Evolutionary conservation across 2,329 filamentous ascomycete genomes (phyloP), one percentile per base, ranked within the genome.

Genomic region (Seiridium cupressi): DNA sequence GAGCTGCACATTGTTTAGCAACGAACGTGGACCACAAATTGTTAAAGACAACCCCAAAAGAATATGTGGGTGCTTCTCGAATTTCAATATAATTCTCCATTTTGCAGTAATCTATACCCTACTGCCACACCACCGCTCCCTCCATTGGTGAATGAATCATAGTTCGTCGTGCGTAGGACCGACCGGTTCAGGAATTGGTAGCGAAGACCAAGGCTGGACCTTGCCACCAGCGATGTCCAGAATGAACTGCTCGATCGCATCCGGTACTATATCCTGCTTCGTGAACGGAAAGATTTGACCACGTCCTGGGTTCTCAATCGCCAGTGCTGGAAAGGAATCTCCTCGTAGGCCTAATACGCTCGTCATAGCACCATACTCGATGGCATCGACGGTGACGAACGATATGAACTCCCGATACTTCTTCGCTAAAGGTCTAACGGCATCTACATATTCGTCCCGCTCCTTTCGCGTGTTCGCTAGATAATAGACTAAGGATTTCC

Each of bases 331-430:
- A 8, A 66, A 68, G 3, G 60, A 58, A 4, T 65, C 70, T 1
- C 61, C 54, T 5, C 62, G 54, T 44, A 80, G 63, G 1, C 80
- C 81, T 55, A 83, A 67, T 44, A 71, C 70, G 6, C 64, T 60
- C 1, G 73, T 66, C 67, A 82, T 77, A 32, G 81, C 76, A 3
- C 71, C 73, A 63, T 83, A 83, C 61, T 82, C 79, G 36, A 64
- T 60, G 0, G 72, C 70, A 60, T 83, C 78, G 2, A 82, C 76
- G 1, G 78, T 81, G 3, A 80, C 76, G 61, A 84, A 83, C 58
- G 69, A 71, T 10, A 84, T 72, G 59, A 80, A 82, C 10, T 82
- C 79, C 58, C 69, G 63, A 66, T 79, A 81, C 62, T 75, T 76
- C 61, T 76, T 76, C 1, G 81, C 81, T 1, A 81, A 65, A 3